A percentile compares a stretch with the other conserved stretches of the same genome.
phyloP scores from a whole-genome alignment of 345 rosid species.

The Iberis pinnata region DNA sequence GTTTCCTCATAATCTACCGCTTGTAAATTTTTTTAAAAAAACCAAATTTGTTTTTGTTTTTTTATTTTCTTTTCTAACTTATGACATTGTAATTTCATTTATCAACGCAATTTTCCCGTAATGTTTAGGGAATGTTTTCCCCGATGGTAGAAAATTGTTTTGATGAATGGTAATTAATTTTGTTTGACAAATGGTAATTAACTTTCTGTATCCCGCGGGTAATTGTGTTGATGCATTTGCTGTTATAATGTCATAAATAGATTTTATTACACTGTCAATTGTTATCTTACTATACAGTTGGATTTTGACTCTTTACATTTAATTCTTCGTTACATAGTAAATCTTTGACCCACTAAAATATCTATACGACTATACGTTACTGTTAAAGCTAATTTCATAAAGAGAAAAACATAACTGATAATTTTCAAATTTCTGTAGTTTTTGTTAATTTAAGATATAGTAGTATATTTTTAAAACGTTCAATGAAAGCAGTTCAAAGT shows the following conservation, averaged over 20 bases:
- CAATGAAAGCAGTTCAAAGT: slow-evolving; percentile 4
- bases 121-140: neutral
- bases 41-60: neutral
- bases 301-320: slow-evolving; percentile 18
- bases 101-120: slow-evolving; percentile 35
- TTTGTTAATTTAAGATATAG: too few species aligned
- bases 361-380: slow-evolving; percentile 11
- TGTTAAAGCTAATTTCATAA: neutral
- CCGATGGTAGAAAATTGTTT: slow-evolving; percentile 34
- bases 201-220: neutral
- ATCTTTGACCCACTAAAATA: neutral
- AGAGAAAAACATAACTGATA: slow-evolving; percentile 9
- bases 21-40: slow-evolving; percentile 74
- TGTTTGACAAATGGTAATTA: slow-evolving; percentile 14
- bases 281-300: slow-evolving; percentile 11
- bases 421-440: slow-evolving; percentile 20
- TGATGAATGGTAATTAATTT: slow-evolving; percentile 47
- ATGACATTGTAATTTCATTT: slow-evolving; percentile 31
- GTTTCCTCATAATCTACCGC: slow-evolving; percentile 86
- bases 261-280: slow-evolving; percentile 17
- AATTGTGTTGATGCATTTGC: slow-evolving; percentile 6
- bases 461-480: neutral
- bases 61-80: slow-evolving; percentile 7
- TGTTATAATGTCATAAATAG: slow-evolving; percentile 24
- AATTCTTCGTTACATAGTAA: slow-evolving; percentile 6